A percentile compares a stretch with the other conserved stretches of the same genome.
These are phyloP conservation scores for Hypomontagnella submonticulosa DNA, from an alignment of 495 filamentous ascomycete species.

Conservation along the genomic window DNA sequence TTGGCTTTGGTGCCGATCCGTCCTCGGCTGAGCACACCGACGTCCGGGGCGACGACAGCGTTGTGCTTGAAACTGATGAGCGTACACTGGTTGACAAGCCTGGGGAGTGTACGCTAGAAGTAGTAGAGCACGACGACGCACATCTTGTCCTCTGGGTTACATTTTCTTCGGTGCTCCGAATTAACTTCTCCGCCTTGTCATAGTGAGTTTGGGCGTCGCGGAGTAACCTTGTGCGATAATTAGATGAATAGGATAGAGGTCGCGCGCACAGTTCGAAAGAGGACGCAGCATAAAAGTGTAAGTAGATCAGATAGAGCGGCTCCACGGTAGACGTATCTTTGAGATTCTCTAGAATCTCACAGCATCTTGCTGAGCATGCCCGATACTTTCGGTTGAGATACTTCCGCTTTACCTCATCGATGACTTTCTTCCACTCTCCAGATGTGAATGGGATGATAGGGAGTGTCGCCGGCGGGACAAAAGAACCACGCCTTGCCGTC, in stretches of 20 bases:
- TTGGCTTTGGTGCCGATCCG: slow-evolving; percentile 32
- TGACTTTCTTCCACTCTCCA: slow-evolving; percentile 56
- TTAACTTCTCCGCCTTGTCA: slow-evolving; percentile 54
- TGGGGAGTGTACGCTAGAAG: slow-evolving; percentile 58
- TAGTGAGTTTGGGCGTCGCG: slow-evolving; percentile 62
- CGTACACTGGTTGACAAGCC: slow-evolving; percentile 57
- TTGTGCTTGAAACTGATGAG: slow-evolving; percentile 53
- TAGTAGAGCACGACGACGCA: slow-evolving; percentile 50
- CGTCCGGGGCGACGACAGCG: slow-evolving; percentile 55
- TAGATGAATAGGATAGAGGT: slow-evolving; percentile 55
- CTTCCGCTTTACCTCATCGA: slow-evolving; percentile 59
- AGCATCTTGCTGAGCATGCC: slow-evolving; percentile 57
- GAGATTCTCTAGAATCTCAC: slow-evolving; percentile 58
- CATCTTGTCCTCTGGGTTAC: slow-evolving; percentile 47
- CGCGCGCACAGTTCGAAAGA: slow-evolving; percentile 64
- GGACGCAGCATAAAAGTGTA: slow-evolving; percentile 65
- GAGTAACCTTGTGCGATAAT: slow-evolving; percentile 57
- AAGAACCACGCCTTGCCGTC: slow-evolving; percentile 19
- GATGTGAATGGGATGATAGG: slow-evolving; percentile 33
- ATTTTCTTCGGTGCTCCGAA: slow-evolving; percentile 53
- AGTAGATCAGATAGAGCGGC: slow-evolving; percentile 62
- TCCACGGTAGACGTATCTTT: slow-evolving; percentile 55
- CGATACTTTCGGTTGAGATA: slow-evolving; percentile 58
- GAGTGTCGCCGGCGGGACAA: slow-evolving; percentile 15
- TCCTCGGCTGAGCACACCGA: slow-evolving; percentile 57